These are phyloP conservation scores for Penicillium sp. DNA, from an alignment of 2,329 filamentous ascomycete species.

Conservation along the genomic window DNA sequence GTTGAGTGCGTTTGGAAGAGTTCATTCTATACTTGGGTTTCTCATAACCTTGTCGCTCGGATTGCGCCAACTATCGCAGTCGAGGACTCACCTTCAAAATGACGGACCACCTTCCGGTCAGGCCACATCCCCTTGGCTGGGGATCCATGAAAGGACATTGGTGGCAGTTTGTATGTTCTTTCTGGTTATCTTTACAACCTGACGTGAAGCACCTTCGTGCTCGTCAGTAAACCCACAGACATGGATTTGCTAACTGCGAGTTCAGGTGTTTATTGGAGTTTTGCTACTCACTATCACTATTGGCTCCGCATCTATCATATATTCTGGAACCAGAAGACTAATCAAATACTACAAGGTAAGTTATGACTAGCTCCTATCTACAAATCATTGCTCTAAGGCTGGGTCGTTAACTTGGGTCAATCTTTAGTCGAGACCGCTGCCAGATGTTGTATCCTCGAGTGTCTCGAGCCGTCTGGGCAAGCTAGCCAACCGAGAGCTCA, in stretches of 20 bases:
- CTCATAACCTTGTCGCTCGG: neutral
- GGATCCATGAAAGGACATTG: constrained; percentile 38
- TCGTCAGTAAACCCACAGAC: neutral
- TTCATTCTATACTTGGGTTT: neutral
- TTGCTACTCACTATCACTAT: constrained; percentile 31
- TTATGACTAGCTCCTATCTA: neutral
- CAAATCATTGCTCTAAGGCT: neutral
- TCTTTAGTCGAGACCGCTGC: constrained; percentile 24
- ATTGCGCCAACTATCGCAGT: neutral
- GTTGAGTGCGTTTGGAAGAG: neutral
- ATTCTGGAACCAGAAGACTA: constrained; percentile 23
- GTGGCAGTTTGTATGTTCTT: constrained; percentile 45
- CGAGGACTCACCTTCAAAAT: constrained; percentile 18
- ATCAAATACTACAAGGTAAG: constrained; percentile 33
- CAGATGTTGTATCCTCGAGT: constrained; percentile 26
- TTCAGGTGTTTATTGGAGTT: constrained; percentile 38
- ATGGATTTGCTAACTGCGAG: constrained; percentile 14
- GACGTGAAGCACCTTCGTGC: neutral
- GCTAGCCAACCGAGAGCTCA: constrained; percentile 24
- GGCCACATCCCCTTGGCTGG: constrained; percentile 34
- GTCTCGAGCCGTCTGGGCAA: constrained; percentile 25
- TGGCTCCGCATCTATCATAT: constrained; percentile 33
- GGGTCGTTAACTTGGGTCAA: neutral
- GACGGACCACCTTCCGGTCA: constrained; percentile 23
- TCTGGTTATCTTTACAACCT: constrained; percentile 8